Conservation (phyloP, 2,329 filamentous ascomycete species). For the Pestalotiopsis sp. region DNA sequence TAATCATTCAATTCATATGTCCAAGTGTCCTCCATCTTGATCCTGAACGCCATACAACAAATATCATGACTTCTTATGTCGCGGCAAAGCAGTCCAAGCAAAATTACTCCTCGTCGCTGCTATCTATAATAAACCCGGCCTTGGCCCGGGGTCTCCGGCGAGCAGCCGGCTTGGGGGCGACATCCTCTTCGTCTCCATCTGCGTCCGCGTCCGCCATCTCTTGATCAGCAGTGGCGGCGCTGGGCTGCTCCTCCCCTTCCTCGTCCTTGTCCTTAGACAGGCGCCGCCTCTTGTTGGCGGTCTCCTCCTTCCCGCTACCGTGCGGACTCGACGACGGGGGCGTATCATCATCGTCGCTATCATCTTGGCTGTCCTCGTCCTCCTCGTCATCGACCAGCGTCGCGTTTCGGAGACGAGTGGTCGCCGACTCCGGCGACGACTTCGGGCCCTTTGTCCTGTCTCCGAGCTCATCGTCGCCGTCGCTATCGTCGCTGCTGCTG, state of each 20-base stretch:
- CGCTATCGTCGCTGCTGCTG: conserved; percentile 27
- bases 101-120: conserved; percentile 56
- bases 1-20: neutral
- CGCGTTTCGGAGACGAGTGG: conserved; percentile 19
- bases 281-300: conserved; percentile 28
- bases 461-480: neutral
- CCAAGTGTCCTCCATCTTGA: neutral
- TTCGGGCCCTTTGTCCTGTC: conserved; percentile 12
- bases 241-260: conserved; percentile 3
- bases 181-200: conserved; percentile 39
- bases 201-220: conserved; percentile 30
- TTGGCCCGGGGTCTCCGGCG: conserved; percentile 47
- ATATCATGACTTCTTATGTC: neutral
- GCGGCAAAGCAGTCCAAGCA: conserved; percentile 1
- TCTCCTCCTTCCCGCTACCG: conserved; percentile 11
- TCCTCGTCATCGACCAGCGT: conserved; percentile 22
- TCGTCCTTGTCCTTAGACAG: conserved; percentile 19
- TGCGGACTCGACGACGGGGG: conserved; percentile 42
- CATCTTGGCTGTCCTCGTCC: conserved; percentile 29
- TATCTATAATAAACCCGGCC: conserved; percentile 60
- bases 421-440: conserved; percentile 21
- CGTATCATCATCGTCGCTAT: conserved; percentile 34
- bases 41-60: neutral
- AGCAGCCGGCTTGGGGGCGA: conserved; percentile 34
- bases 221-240: conserved; percentile 24